These are phyloP conservation scores for Fagopyrum esculentum DNA, from an alignment of 148 eudicot species.

Conservation along the genomic window DNA sequence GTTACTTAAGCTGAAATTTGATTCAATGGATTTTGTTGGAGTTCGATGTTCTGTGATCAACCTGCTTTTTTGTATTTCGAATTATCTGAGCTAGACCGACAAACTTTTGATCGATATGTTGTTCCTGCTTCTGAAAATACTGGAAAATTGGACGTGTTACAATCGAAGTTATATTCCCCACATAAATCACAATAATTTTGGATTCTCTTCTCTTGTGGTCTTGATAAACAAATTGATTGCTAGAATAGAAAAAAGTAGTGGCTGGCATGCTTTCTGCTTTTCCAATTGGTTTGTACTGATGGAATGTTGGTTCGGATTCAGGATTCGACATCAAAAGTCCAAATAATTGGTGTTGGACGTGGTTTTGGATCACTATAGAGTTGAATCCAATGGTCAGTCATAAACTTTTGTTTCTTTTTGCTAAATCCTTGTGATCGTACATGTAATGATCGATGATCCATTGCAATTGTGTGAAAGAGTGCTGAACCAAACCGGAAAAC, in stretches of 20 bases:
- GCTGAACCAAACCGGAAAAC: not conserved
- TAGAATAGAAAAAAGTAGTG: too few species aligned
- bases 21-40: not conserved
- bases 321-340: not conserved
- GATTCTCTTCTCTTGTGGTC: too few species aligned
- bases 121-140: not conserved
- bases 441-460: too few species aligned
- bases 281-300: not conserved
- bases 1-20: not conserved
- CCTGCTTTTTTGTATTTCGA: not conserved
- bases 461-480: too few species aligned
- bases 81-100: not conserved
- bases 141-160: not conserved
- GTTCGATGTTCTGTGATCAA: not conserved
- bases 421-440: not conserved
- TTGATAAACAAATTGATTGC: too few species aligned
- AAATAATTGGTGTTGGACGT: not conserved
- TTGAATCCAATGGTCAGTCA: not conserved
- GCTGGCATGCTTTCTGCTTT: not conserved
- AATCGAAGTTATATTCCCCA: too few species aligned
- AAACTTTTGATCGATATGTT: too few species aligned
- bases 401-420: not conserved
- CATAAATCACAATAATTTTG: too few species aligned
- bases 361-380: not conserved
- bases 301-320: not conserved